Base-by-base conservation (phyloP, 805 yeast species). In the Wickerhamiella allomyrinae region DNA sequence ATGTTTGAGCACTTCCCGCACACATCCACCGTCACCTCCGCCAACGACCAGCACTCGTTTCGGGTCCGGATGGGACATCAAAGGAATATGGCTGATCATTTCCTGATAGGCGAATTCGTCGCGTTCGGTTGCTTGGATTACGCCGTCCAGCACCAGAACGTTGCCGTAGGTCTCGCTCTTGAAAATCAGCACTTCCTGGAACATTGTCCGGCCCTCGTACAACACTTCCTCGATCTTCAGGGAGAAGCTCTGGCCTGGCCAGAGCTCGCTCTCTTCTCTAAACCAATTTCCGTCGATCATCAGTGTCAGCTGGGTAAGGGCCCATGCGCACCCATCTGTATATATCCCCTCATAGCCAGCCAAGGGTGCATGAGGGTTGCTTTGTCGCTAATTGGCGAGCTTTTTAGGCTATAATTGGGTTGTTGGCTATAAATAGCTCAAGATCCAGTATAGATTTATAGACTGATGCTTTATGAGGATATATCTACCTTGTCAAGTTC, bases 71-170 rank as follows among this genome's bases (percentile, higher is more conserved):
- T 86, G 96, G 9, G 83, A 64, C 72, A 77, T 76, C 44, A 87
- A 55, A 4, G 95, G 87, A 22, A 84, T 61, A 59, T 87, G 94
- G 2, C 93, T 66, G 48, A 86, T 87, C 77, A 84, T 75, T 58
- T 86, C 96, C 63, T 86, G 96, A 61, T 86, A 86, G 10, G 94
- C 85, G 60, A 83, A 86, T 60, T 86, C 96, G 61, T 87, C 96
- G 45, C 85, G 68, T 58, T 87, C 96, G 0, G 94, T 80, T 48
- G 86, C 86, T 63, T 86, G 96, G 43, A 86, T 74, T 23, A 83
- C 83, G 7, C 95, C 95, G 59, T 87, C 94, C 31, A 86, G 68
- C 0, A 84, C 95, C 36, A 86, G 67, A 7, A 87, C 95, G 56
- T 85, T 86, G 21, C 95, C 96, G 55, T 77, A 86, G 39, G 71